phyloP scores from a whole-genome alignment of 306 rosid genomes.

The Ceratonia siliqua region DNA sequence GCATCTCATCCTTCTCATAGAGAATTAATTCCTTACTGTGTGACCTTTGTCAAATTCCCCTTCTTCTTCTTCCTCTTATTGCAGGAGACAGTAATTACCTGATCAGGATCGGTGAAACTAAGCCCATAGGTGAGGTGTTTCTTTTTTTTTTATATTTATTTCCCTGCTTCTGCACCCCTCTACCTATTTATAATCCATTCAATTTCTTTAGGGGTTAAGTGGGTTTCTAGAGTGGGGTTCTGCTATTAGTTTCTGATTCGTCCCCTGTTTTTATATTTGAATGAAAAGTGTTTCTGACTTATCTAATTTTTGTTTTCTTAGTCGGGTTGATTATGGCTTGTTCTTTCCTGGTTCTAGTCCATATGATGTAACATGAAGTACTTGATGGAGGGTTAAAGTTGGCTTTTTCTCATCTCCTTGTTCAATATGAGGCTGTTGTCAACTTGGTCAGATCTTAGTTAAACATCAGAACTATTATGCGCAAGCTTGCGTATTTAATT shows the following conservation, averaged over 20 bases:
- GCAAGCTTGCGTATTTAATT: background rate
- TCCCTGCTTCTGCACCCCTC: background rate
- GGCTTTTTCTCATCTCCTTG: background rate
- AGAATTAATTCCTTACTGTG: background rate
- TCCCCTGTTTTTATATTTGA: background rate
- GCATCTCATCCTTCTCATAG: background rate
- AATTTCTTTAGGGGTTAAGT: background rate
- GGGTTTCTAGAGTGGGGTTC: background rate
- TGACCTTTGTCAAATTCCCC: background rate
- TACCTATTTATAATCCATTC: background rate
- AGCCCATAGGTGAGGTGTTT: background rate
- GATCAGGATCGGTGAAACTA: background rate
- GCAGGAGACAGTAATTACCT: background rate
- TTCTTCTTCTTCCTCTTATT: background rate
- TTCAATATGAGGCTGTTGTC: background rate
- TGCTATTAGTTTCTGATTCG: background rate
- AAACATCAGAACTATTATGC: background rate
- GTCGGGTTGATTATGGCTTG: background rate
- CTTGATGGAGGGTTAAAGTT: background rate
- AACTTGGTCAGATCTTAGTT: background rate
- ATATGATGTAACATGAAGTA: background rate
- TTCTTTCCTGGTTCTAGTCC: background rate
- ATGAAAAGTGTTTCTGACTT: background rate
- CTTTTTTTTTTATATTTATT: background rate
- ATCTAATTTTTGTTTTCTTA: background rate